phyloP scores from a whole-genome alignment of 768 basidiomycete species.

The Rubroboletus satanas region DNA sequence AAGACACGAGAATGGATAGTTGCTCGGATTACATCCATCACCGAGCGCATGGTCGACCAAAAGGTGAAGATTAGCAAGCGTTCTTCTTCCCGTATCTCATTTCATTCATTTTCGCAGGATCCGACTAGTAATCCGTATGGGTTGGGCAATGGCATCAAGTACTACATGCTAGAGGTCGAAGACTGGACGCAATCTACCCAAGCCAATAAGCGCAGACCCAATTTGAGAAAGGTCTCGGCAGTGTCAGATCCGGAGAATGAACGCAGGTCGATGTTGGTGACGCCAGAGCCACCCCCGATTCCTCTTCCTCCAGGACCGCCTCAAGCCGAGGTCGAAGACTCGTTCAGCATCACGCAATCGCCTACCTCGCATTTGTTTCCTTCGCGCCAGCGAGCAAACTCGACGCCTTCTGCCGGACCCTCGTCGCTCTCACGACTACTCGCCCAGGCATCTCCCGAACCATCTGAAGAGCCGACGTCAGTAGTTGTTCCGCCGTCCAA shows the following conservation, averaged over 20 bases:
- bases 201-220: constrained; percentile 54
- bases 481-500: constrained; percentile 28
- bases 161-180: constrained; percentile 90
- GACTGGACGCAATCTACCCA: constrained; percentile 81
- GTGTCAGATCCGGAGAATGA: constrained; percentile 39
- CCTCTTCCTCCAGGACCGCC: constrained; percentile 60
- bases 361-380: constrained; percentile 70
- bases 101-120: constrained; percentile 45
- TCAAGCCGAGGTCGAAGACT: constrained; percentile 68
- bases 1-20: constrained; percentile 94
- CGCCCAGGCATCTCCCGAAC: constrained; percentile 58
- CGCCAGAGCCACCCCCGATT: constrained; percentile 17
- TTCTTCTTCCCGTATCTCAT: neutral
- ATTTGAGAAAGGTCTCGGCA: constrained; percentile 47
- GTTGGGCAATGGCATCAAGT: constrained; percentile 84
- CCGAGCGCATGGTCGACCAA: constrained; percentile 78
- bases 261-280: constrained; percentile 23
- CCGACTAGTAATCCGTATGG: constrained; percentile 85
- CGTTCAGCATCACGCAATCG: constrained; percentile 60
- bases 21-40: constrained; percentile 83
- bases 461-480: constrained; percentile 31
- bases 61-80: constrained; percentile 42
- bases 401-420: constrained; percentile 66
- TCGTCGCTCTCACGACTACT: constrained; percentile 77
- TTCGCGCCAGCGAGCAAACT: constrained; percentile 57